phyloP scores from a whole-genome alignment of 176 grass and related monocot genomes.

The Saccharum spontaneum region DNA sequence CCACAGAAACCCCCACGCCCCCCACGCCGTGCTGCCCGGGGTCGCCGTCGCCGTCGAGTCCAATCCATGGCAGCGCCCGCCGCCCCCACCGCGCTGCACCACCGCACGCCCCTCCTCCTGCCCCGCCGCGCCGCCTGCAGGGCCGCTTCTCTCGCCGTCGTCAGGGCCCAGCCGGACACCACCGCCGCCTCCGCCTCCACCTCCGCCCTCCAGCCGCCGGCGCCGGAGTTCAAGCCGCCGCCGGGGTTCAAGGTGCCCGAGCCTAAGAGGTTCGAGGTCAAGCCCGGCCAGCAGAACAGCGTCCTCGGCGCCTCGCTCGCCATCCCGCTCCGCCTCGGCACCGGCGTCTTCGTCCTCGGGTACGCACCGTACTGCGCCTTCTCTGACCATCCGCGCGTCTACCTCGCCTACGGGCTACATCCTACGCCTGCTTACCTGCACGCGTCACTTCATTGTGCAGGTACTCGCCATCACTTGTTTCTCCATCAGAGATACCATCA shows the following conservation, averaged over 20 bases:
- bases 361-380: background rate
- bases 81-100: slow-evolving; percentile 3
- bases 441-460: slow-evolving; percentile 29
- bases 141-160: background rate
- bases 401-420: background rate
- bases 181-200: slow-evolving; percentile 18
- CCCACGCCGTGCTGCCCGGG: too few species aligned
- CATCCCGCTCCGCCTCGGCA: slow-evolving; percentile 74
- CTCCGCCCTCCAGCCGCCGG: slow-evolving; percentile 5
- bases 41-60: background rate
- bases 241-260: slow-evolving; percentile 61
- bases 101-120: slow-evolving; percentile 15
- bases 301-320: slow-evolving; percentile 71
- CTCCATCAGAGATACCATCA: slow-evolving; percentile 54
- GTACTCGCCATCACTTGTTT: slow-evolving; percentile 74
- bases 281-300: slow-evolving; percentile 56
- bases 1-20: slow-evolving; percentile 9
- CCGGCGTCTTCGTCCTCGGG: slow-evolving; percentile 72
- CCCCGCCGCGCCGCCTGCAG: slow-evolving; percentile 1
- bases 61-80: slow-evolving; percentile 28
- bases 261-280: slow-evolving; percentile 67
- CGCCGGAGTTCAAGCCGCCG: slow-evolving; percentile 41
- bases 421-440: background rate
- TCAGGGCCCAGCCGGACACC: slow-evolving; percentile 43
- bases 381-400: background rate